Evolutionary conservation across 345 rosid species (phyloP), one percentile per base, ranked within the genome.

Genomic region (Pugionium cornutum): DNA sequence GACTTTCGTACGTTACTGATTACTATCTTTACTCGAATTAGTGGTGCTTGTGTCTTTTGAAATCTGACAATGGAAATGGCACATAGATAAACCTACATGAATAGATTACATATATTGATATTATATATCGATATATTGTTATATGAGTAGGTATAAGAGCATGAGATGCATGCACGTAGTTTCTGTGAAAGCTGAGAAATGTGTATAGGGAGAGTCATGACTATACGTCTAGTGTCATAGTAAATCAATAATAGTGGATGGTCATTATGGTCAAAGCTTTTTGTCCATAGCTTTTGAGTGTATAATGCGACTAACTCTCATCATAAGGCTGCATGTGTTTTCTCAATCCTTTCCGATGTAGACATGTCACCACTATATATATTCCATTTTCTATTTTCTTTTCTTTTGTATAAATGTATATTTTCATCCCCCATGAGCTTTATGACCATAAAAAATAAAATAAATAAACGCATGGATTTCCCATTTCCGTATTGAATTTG

Each of bases 221-320:
- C 59, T 48, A 64, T 71, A 56, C 40, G 56, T 53, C 53, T 46
- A 39, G 26, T 74, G 77, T 74, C 73, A 46, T 62, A 67, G 73
- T 68, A 74, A 67, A 74, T 67, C 73, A 74, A 74, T 67, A 61
- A 67, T 74, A 67, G 68, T 67, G 64, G 56, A 67, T 60, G 63
- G 68, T 42, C 42, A 49, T 40, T 44, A 41, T 56, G 70, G 75
- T 53, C 77, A 74, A 74, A 67, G 53, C 53, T 28, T 61, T 74
- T 61, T 67, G 69, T 61, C 77, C 59, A 61, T 67, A 47, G 64
- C 64, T 61, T 74, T 74, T 47, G 63, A 58, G 47, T 67, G 52
- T 48, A 53, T 67, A 74, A 54, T 74, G 64, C 72, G 68, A 53
- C 63, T 73, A 59, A 66, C 67, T 67, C 40, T 74, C 72, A 39